Conservation (phyloP, 75 land plant genomes). For the Pinus taeda region DNA sequence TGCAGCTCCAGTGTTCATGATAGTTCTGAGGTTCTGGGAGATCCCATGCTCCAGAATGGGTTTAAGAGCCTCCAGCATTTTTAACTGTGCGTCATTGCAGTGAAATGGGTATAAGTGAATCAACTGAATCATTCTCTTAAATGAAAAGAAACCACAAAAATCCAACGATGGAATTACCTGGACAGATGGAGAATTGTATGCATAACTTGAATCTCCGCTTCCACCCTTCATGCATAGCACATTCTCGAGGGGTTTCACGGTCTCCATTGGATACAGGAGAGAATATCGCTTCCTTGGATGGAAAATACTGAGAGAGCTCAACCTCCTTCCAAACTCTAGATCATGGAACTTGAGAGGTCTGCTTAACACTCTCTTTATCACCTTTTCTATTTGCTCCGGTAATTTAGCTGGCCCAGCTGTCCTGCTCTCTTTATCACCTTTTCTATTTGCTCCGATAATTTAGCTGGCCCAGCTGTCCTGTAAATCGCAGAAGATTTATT, state of each 20-base stretch:
- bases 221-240: conserved; percentile 10
- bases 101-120: not conserved
- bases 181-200: conserved; percentile 1
- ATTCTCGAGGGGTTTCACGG: not conserved
- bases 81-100: not conserved
- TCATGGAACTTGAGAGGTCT: too few relatives aligned
- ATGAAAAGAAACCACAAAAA: not conserved
- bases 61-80: not conserved
- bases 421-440: too few relatives aligned
- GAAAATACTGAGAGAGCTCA: too few relatives aligned
- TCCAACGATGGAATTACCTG: conserved; percentile 12
- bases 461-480: too few relatives aligned
- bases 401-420: too few relatives aligned
- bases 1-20: not conserved
- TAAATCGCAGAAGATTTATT: too few relatives aligned
- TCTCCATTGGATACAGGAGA: too few relatives aligned
- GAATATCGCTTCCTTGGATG: too few relatives aligned
- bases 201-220: conserved; percentile 17
- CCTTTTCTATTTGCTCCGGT: too few relatives aligned
- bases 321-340: too few relatives aligned
- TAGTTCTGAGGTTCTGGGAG: not conserved
- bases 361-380: too few relatives aligned
- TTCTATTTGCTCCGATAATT: too few relatives aligned
- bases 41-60: conserved; percentile 12
- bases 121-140: not conserved